These are phyloP conservation scores for Coemansia sp. DNA, from an alignment of 192 early-diverging fungal genomes.

Conservation along the genomic window DNA sequence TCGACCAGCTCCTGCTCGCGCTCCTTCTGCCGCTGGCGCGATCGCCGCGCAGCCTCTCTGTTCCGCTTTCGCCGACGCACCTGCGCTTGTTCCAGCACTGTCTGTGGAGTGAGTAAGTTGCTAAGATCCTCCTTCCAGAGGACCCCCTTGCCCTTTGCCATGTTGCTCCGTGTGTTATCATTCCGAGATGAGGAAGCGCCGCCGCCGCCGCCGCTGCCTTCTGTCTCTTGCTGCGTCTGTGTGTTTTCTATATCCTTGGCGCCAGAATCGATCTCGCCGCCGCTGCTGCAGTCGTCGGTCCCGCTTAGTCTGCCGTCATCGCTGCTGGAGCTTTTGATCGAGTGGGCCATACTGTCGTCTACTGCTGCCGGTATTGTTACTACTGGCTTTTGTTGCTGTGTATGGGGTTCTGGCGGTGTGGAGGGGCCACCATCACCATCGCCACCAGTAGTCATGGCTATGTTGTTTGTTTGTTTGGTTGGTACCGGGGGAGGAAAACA, in stretches of 20 bases:
- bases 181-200: neutral
- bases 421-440: neutral
- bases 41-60: conserved; percentile 46
- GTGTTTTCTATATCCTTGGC: neutral
- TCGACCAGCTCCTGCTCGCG: conserved; percentile 37
- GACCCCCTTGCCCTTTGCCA: neutral
- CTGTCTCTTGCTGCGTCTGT: neutral
- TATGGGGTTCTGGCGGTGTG: neutral
- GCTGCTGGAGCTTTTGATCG: neutral
- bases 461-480: neutral
- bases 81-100: conserved; percentile 33
- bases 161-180: neutral
- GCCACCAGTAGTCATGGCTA: conserved; percentile 2
- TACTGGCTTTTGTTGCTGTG: neutral
- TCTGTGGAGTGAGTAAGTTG: conserved; percentile 41
- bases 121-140: conserved; percentile 38
- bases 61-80: conserved; percentile 42
- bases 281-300: conserved; percentile 13
- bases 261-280: conserved; percentile 7
- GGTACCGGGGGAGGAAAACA: conserved; percentile 1
- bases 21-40: conserved; percentile 39
- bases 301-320: neutral
- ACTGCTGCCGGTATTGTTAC: neutral
- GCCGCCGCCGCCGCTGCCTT: neutral
- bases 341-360: neutral